Percentiles rank a stretch among this genome's conserved stretches.
These are phyloP conservation scores for Monascus purpureus DNA, from an alignment of 495 filamentous ascomycete species.

Conservation along the genomic window DNA sequence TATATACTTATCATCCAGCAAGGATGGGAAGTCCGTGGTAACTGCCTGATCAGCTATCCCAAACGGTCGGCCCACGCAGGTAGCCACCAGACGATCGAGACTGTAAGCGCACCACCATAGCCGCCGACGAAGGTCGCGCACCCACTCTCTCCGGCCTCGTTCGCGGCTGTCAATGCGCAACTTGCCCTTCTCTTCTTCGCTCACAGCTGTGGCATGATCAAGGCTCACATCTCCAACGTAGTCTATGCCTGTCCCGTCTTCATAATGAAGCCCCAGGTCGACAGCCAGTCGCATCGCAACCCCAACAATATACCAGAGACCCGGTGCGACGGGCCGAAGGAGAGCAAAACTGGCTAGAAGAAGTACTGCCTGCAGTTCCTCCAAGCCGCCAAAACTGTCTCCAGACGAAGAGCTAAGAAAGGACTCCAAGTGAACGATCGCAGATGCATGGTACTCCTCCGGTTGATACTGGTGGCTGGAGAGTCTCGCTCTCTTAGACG, in stretches of 20 bases:
- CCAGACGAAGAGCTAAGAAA: conserved; percentile 54
- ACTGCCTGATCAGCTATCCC: conserved; percentile 89
- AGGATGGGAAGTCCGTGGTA: conserved; percentile 82
- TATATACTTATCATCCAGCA: conserved; percentile 79
- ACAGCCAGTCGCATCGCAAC: conserved; percentile 83
- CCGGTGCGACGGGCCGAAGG: conserved; percentile 78
- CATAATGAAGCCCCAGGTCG: conserved; percentile 84
- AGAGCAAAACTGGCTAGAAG: conserved; percentile 84
- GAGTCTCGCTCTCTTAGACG: conserved; percentile 35
- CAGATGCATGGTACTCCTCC: conserved; percentile 91
- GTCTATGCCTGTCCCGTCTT: conserved; percentile 67
- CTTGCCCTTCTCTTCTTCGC: conserved; percentile 12
- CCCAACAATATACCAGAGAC: conserved; percentile 93
- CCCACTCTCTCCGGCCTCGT: conserved; percentile 68
- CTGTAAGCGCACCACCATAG: conserved; percentile 97
- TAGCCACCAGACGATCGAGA: conserved; percentile 80
- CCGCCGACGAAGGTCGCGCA: conserved; percentile 71
- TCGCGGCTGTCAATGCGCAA: conserved; percentile 38
- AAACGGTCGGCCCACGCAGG: conserved; percentile 85
- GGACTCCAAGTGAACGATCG: conserved; percentile 78
- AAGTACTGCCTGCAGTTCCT: conserved; percentile 85
- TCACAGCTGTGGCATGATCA: conserved; percentile 4
- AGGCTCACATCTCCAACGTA: conserved; percentile 20
- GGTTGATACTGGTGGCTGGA: conserved; percentile 65
- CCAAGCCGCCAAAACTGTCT: conserved; percentile 63